A percentile compares a stretch with the other conserved stretches of the same genome.
phyloP scores from a whole-genome alignment of 306 rosid species.

The Quercus glauca region DNA sequence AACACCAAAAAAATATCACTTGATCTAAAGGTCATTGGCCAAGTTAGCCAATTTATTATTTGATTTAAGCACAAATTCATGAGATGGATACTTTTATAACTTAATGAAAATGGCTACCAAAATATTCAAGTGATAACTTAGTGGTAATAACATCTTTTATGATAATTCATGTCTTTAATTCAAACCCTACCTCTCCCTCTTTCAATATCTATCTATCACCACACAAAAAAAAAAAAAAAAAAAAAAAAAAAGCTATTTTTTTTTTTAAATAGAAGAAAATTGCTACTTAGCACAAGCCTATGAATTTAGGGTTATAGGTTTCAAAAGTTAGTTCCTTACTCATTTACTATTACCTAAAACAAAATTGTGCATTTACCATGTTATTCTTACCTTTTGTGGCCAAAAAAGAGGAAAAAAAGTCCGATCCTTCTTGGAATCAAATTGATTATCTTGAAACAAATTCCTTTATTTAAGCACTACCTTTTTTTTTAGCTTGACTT shows the following conservation, averaged over 20 bases:
- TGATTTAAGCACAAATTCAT: background rate
- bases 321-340: background rate
- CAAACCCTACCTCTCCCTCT: too few species aligned
- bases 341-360: background rate
- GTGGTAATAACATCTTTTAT: too few species aligned
- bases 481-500: background rate
- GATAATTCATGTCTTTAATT: too few species aligned
- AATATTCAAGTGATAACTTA: too few species aligned
- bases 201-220: too few species aligned
- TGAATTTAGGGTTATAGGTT: background rate
- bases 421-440: background rate
- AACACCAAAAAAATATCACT: background rate
- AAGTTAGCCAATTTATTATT: background rate
- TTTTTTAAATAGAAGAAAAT: too few species aligned
- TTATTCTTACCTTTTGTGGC: background rate
- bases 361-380: background rate
- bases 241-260: too few species aligned
- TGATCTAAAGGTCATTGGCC: too few species aligned
- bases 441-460: background rate
- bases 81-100: background rate
- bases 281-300: background rate
- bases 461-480: background rate
- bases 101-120: too few species aligned
- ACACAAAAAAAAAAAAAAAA: too few species aligned
- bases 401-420: background rate